Percentiles rank a stretch among this genome's conserved stretches.
Evolutionary conservation across 2,329 filamentous ascomycete genomes (phyloP).

Genomic region (Xylariaceae sp.): DNA sequence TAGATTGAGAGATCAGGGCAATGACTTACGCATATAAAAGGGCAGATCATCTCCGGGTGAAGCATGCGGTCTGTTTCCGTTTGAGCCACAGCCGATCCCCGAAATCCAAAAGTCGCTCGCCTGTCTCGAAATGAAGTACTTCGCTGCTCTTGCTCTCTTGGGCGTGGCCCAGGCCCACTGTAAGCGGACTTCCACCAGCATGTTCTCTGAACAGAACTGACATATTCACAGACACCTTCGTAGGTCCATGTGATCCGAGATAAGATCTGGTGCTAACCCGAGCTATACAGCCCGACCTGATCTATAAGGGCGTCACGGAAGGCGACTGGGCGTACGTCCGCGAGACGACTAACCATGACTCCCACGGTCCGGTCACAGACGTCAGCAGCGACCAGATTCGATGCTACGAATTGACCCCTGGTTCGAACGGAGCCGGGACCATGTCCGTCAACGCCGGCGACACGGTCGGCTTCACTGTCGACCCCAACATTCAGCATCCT

Average conservation of each 20-base stretch:
- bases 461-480: slow-evolving; percentile 34
- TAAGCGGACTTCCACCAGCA: slow-evolving; percentile 9
- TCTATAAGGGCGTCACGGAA: slow-evolving; percentile 25
- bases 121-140: slow-evolving; percentile 21
- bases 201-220: slow-evolving; percentile 12
- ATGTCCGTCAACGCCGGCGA: slow-evolving; percentile 34
- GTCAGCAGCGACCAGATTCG: slow-evolving; percentile 33
- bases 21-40: slow-evolving; percentile 14
- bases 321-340: slow-evolving; percentile 34
- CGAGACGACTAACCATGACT: slow-evolving; percentile 36
- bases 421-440: slow-evolving; percentile 29
- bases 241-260: slow-evolving; percentile 4
- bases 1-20: neutral
- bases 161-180: slow-evolving; percentile 27
- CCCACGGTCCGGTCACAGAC: slow-evolving; percentile 33
- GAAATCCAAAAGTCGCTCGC: neutral
- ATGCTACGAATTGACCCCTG: slow-evolving; percentile 32
- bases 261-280: neutral
- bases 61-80: neutral
- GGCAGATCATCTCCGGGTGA: slow-evolving; percentile 7
- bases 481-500: slow-evolving; percentile 28
- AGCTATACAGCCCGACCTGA: slow-evolving; percentile 21
- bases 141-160: slow-evolving; percentile 21
- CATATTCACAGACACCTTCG: slow-evolving; percentile 25
- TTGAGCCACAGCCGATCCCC: neutral